Percentiles rank a stretch among this genome's conserved stretches.
Evolutionary conservation across 495 filamentous ascomycete genomes (phyloP).

Genomic region (Penicillium parvum): DNA sequence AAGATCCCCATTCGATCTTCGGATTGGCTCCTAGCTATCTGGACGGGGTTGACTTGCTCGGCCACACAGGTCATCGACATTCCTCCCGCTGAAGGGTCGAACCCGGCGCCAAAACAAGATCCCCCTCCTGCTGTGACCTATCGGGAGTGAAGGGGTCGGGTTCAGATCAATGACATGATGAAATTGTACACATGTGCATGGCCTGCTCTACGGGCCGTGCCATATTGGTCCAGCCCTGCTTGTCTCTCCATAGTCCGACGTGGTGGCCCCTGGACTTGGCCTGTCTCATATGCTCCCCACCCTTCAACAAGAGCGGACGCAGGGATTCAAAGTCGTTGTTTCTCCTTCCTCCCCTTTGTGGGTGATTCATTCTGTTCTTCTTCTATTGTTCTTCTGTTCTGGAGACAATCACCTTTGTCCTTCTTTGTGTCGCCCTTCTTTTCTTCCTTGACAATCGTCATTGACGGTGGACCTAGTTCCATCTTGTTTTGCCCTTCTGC

Average conservation of each 20-base stretch:
- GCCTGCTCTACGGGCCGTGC: no score
- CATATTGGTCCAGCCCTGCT: slow-evolving; percentile 9
- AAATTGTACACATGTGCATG: slow-evolving; percentile 5
- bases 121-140: not conserved
- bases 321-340: slow-evolving; percentile 2
- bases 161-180: slow-evolving; percentile 3
- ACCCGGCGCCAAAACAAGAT: no score
- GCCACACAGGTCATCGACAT: not conserved
- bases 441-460: slow-evolving; percentile 19
- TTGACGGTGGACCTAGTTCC: slow-evolving; percentile 20
- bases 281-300: slow-evolving; percentile 20
- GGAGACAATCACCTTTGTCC: slow-evolving; percentile 7
- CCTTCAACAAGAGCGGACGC: slow-evolving; percentile 6
- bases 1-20: slow-evolving; percentile 2
- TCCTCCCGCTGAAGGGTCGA: not conserved
- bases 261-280: slow-evolving; percentile 8
- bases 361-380: slow-evolving; percentile 1
- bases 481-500: slow-evolving; percentile 7
- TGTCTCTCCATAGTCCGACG: slow-evolving; percentile 13
- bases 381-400: slow-evolving; percentile 1
- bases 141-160: not conserved
- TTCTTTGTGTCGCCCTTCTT: slow-evolving; percentile 17
- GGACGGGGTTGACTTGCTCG: not conserved
- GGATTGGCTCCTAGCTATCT: not conserved
- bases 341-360: slow-evolving; percentile 9